Conservation (phyloP, 2,329 filamentous ascomycete species). For the Stenocarpella maydis region DNA sequence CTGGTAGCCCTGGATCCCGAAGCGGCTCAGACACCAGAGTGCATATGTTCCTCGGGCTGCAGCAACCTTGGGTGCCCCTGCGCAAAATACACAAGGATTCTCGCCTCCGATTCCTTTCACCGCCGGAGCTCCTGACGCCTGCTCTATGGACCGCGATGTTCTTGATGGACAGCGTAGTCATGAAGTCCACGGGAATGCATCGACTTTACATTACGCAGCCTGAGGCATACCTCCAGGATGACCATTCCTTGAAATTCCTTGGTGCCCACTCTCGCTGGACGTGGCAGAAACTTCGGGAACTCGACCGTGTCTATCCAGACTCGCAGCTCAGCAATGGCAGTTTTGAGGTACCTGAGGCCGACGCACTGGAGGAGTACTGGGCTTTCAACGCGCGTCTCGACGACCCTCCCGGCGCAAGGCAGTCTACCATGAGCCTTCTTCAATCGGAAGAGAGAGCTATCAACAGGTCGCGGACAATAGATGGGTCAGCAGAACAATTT, state of each 20-base stretch:
- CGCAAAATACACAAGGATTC: slow-evolving; percentile 80
- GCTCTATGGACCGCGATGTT: slow-evolving; percentile 77
- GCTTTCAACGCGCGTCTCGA: slow-evolving; percentile 72
- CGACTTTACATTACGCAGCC: slow-evolving; percentile 80
- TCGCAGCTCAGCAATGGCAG: slow-evolving; percentile 48
- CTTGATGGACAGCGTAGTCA: slow-evolving; percentile 73
- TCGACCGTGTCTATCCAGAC: slow-evolving; percentile 65
- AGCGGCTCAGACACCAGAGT: slow-evolving; percentile 45
- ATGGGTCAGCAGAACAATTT: slow-evolving; percentile 52
- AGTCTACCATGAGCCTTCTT: slow-evolving; percentile 51
- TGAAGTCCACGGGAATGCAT: slow-evolving; percentile 71
- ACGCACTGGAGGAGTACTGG: slow-evolving; percentile 73
- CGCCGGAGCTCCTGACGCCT: slow-evolving; percentile 76
- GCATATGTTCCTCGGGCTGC: slow-evolving; percentile 65
- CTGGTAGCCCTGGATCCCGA: slow-evolving; percentile 44
- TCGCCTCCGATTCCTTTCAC: slow-evolving; percentile 73
- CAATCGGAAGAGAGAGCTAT: slow-evolving; percentile 42
- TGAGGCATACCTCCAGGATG: slow-evolving; percentile 76
- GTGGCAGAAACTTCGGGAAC: slow-evolving; percentile 73
- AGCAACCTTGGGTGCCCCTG: slow-evolving; percentile 76
- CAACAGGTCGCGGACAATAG: slow-evolving; percentile 47
- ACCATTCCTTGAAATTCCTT: slow-evolving; percentile 44
- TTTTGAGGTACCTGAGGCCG: slow-evolving; percentile 63
- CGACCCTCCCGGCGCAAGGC: slow-evolving; percentile 55
- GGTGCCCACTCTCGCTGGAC: slow-evolving; percentile 68